Evolutionary conservation across 2,329 filamentous ascomycete genomes (phyloP).

Genomic region (Sarocladiaceae sp.): DNA sequence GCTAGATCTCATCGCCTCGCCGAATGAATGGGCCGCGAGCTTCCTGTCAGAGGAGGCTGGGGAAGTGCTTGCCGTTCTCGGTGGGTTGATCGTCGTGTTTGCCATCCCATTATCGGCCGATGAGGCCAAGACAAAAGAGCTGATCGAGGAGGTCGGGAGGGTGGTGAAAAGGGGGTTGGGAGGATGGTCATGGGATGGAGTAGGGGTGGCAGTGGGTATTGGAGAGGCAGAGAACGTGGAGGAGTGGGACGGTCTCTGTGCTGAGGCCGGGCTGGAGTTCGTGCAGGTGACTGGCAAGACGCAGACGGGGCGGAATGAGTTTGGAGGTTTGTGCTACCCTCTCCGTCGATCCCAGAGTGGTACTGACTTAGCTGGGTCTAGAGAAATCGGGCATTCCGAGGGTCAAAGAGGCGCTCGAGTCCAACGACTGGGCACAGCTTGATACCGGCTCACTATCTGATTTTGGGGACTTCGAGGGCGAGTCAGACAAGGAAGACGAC

Average conservation of each 20-base stretch:
- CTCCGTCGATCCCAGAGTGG: too few species aligned
- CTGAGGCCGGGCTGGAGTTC: constrained; percentile 55
- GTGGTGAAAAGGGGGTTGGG: constrained; percentile 52
- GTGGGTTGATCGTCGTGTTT: constrained; percentile 46
- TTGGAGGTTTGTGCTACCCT: constrained; percentile 40
- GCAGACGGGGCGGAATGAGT: constrained; percentile 44
- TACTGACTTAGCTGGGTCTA: constrained; percentile 18
- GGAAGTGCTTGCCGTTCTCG: constrained; percentile 56
- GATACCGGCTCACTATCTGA: constrained; percentile 19
- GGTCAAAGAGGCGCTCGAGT: constrained; percentile 54
- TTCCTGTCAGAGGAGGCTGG: constrained; percentile 56
- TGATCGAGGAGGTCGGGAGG: constrained; percentile 47
- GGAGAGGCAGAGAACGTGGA: constrained; percentile 41
- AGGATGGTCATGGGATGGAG: constrained; percentile 59
- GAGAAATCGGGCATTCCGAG: constrained; percentile 55
- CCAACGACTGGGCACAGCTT: constrained; percentile 55
- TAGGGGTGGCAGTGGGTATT: constrained; percentile 53
- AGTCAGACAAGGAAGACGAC: constrained; percentile 31
- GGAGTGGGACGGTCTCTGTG: constrained; percentile 56
- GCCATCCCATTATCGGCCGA: constrained; percentile 14
- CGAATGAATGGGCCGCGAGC: constrained; percentile 48
- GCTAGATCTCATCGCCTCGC: constrained; percentile 54
- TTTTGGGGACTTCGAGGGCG: constrained; percentile 26
- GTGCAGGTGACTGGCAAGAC: constrained; percentile 41
- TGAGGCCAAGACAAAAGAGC: constrained; percentile 22